phyloP scores from a whole-genome alignment of 495 filamentous ascomycete genomes.

The Penicillium ucsense region DNA sequence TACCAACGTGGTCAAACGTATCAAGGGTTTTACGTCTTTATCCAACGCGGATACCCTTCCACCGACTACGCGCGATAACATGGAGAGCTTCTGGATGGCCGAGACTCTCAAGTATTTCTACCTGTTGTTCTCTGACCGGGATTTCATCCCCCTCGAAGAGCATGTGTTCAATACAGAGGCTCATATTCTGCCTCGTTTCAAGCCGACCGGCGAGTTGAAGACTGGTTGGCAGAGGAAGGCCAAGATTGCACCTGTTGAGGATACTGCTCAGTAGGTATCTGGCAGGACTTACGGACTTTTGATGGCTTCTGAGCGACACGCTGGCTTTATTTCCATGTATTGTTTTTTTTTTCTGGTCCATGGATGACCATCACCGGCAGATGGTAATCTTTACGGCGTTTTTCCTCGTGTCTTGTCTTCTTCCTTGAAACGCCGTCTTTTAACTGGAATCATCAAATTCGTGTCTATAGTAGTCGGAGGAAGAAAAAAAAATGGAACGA shows the following conservation, averaged over 20 bases:
- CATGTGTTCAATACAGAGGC: conserved; percentile 95
- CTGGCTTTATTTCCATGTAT: neutral
- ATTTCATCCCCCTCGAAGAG: conserved; percentile 73
- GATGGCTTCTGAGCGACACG: neutral
- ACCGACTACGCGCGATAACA: conserved; percentile 59
- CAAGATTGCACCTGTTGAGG: neutral
- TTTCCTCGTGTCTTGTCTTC: too few relatives aligned
- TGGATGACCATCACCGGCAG: neutral
- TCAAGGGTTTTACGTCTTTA: conserved; percentile 69
- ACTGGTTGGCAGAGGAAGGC: conserved; percentile 82
- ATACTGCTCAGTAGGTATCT: conserved; percentile 17
- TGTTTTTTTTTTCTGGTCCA: neutral
- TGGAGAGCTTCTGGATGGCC: conserved; percentile 95
- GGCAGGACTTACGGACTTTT: neutral
- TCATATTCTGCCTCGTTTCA: conserved; percentile 81
- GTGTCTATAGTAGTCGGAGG: too few relatives aligned
- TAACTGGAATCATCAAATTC: too few relatives aligned
- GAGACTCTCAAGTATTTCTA: conserved; percentile 99
- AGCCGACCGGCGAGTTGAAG: conserved; percentile 63
- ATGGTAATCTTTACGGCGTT: too few relatives aligned
- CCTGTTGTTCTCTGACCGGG: conserved; percentile 78
- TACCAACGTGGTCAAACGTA: conserved; percentile 9
- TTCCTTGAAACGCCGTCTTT: too few relatives aligned
- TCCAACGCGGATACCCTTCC: conserved; percentile 63
- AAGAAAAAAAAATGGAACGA: too few relatives aligned